Conservation (phyloP, 1,284 basidiomycete species). For the Puccinia horiana region DNA sequence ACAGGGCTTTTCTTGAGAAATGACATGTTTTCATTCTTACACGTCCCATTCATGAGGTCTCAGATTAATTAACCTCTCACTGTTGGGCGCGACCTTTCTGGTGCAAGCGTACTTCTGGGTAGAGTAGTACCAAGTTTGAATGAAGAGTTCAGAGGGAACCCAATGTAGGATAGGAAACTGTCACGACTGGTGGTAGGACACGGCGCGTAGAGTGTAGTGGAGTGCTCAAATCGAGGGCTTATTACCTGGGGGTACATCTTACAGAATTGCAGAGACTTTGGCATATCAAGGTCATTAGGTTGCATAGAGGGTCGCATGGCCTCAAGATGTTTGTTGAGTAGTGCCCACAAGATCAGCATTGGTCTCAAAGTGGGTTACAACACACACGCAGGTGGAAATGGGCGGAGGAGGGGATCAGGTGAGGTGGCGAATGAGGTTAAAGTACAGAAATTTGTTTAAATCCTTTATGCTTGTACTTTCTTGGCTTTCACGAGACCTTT, state of each 20-base stretch:
- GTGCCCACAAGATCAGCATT: constrained; percentile 15
- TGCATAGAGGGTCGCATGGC: constrained; percentile 16
- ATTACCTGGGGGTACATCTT: constrained; percentile 11
- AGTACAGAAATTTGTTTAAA: constrained; percentile 16
- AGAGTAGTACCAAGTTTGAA: no score
- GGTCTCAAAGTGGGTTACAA: constrained; percentile 23
- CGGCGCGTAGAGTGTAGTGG: background rate
- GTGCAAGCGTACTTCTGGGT: no score
- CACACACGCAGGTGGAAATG: constrained; percentile 19
- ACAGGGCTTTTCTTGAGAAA: no score
- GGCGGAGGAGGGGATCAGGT: constrained; percentile 5
- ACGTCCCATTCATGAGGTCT: no score
- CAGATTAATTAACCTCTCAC: no score
- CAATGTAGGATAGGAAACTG: no score
- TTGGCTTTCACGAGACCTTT: constrained; percentile 66
- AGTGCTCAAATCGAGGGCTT: background rate
- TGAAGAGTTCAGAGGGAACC: no score
- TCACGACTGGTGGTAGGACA: background rate
- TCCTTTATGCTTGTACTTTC: constrained; percentile 55
- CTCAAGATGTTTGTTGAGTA: background rate
- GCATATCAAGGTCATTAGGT: constrained; percentile 28
- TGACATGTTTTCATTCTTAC: no score
- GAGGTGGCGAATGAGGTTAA: constrained; percentile 11
- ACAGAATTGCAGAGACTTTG: constrained; percentile 9
- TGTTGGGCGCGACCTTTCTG: no score